Evolutionary conservation across 2,329 filamentous ascomycete species (phyloP), one percentile per base, ranked within the genome.

Genomic region (Coniochaeta sp.): DNA sequence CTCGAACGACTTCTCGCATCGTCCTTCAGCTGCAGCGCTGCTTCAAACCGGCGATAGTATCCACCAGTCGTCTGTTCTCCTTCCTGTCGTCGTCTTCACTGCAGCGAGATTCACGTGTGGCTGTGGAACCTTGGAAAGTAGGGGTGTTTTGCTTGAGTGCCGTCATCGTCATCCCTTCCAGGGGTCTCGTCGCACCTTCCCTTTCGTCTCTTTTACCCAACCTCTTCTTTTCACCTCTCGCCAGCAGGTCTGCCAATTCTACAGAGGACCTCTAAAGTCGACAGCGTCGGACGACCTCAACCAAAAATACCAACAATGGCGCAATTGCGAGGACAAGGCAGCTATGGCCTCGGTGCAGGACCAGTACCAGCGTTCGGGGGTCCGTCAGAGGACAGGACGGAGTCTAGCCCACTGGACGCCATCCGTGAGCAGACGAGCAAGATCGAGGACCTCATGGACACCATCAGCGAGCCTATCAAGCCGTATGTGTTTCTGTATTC

Each of bases 381-480:
- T 56, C 80, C 80, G 62, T 78, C 69, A 67, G 83, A 89, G 66
- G 84, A 81, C 62, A 84, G 81, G 61, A 84, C 82, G 71, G 88
- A 92, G 69, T 84, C 88, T 57, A 91, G 86, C 74, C 87, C 89
- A 61, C 85, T 99, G 67, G 95, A 97, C 74, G 84, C 91, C 69
- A 91, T 99, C 72, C 85, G 95, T 65, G 86, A 92, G 74, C 93
- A 98, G 77, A 99, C 95, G 58, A 96, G 90, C 88, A 98, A 97
- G 83, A 93, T 99, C 67, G 95, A 99, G 79, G 95, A 99, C 73
- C 78, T 90, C 73, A 77, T 99, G 72, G 95, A 98, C 76, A 90
- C 85, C 31, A 67, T 92, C 70, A 89, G 91, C 70, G 93, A 96
- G 72, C 95, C 95, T 57, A 78, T 98, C 67, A 98, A 96, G 83